Evolutionary conservation across 1,284 basidiomycete species (phyloP), one percentile per base, ranked within the genome.

Genomic region (Sporisorium scitamineum): DNA sequence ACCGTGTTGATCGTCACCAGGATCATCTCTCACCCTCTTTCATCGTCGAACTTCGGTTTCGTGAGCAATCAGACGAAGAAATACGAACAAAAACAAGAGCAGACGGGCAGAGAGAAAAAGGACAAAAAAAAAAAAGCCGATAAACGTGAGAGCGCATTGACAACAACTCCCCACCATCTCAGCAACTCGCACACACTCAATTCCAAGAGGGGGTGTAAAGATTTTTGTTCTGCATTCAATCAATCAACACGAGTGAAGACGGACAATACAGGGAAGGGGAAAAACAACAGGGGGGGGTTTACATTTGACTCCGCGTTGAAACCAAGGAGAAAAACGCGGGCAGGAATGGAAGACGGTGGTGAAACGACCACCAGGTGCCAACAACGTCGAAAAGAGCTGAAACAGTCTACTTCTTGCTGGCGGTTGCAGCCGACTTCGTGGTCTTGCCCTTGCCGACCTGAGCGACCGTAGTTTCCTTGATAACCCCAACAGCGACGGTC

Each of bases 361-460:
- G n/a, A n/a, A n/a, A n/a, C n/a, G n/a, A n/a, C n/a, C n/a, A n/a
- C n/a, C n/a, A n/a, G n/a, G n/a, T n/a, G n/a, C n/a, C 26, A 32
- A 10, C n/a, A 20, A 42, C 41, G 20, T n/a, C 39, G 39, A 41
- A 14, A 39, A 39, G 37, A n/a, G n/a, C n/a, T n/a, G n/a, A n/a
- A n/a, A n/a, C n/a, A n/a, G n/a, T n/a, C n/a, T 83, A 84, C 81
- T 85, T 85, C 62, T 76, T 77, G n/a, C 78, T 96, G n/a, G n/a
- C n/a, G n/a, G n/a, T 97, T 90, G 94, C 94, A 74, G 94, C 95
- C 77, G 94, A 91, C 91, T 95, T 95, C 84, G 94, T 95, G 60
- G 84, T 93, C 93, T 94, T 86, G 39, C 85, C 93, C 93, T 94
- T 86, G 39, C 85, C 82, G n/a, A 73, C 62, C 75, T 82, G 78